Conservation (phyloP, 164 flowering plant species). For the Vitis rupestris region DNA sequence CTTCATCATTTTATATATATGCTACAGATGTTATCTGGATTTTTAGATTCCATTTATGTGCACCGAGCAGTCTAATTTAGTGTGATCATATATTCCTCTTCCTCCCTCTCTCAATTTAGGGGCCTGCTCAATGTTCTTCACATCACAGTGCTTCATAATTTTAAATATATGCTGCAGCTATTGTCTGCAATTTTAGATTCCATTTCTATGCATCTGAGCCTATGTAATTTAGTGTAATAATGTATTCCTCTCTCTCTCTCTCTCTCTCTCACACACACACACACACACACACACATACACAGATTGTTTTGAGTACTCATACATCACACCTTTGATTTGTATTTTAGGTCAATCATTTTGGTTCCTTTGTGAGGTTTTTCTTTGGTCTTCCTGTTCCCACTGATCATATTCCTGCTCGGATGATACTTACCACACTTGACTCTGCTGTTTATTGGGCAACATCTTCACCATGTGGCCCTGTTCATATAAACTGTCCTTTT, state of each 20-base stretch:
- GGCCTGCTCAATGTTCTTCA: no score
- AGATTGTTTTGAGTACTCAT: not conserved
- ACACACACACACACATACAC: no score
- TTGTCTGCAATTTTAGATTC: not conserved
- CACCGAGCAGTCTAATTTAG: no score
- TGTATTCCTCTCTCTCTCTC: not conserved
- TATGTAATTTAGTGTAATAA: not conserved
- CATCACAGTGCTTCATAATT: not conserved
- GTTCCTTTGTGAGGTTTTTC: conserved; percentile 75
- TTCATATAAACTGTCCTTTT: conserved; percentile 88
- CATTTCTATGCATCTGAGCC: not conserved
- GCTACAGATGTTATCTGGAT: no score
- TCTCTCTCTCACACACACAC: no score
- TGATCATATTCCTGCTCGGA: conserved; percentile 70
- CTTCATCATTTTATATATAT: no score
- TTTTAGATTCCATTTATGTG: no score
- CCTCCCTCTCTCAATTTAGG: no score
- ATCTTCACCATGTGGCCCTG: conserved; percentile 77
- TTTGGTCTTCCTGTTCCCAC: conserved; percentile 84
- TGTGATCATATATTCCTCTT: no score
- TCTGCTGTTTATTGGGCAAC: conserved; percentile 79
- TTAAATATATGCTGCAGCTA: not conserved
- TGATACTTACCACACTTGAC: conserved; percentile 88
- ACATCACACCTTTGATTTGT: not conserved
- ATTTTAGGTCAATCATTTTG: conserved; percentile 83